Evolutionary conservation across 2,329 filamentous ascomycete species (phyloP).

Genomic region (Ceratocystiopsis sp.): DNA sequence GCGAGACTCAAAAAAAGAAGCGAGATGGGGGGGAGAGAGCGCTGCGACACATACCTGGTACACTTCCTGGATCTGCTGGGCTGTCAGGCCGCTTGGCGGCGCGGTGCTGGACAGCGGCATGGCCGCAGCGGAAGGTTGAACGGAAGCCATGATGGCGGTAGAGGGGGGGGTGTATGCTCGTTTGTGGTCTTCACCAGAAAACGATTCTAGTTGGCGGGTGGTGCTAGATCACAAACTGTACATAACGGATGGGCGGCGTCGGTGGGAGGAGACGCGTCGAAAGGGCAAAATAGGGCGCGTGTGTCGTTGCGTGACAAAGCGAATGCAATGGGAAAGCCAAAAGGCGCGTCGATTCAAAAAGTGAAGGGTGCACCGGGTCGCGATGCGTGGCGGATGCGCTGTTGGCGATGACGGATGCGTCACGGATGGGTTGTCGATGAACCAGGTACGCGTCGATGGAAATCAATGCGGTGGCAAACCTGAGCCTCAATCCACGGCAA

Average conservation of each 20-base stretch:
- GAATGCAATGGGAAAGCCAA: background rate
- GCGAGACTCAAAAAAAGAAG: background rate
- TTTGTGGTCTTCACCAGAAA: constrained; percentile 5
- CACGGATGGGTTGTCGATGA: no score
- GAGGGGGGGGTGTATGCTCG: background rate
- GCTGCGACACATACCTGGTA: constrained; percentile 15
- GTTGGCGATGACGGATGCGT: no score
- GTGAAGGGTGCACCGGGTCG: background rate
- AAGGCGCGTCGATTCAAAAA: background rate
- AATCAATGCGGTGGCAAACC: no score
- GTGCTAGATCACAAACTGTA: constrained; percentile 1
- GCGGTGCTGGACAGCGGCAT: constrained; percentile 48
- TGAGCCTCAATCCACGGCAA: no score
- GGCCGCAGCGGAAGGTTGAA: constrained; percentile 49
- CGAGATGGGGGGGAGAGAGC: background rate
- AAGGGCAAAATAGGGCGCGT: background rate
- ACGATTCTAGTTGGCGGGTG: no score
- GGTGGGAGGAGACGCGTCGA: background rate
- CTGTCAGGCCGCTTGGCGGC: constrained; percentile 51
- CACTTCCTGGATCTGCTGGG: constrained; percentile 62
- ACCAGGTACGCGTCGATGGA: no score
- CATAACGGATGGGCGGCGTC: constrained; percentile 1
- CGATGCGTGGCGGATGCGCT: no score
- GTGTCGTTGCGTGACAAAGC: background rate
- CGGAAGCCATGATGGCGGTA: constrained; percentile 52